phyloP scores from a whole-genome alignment of 345 rosid species.

The sweet orange (Citrus sinensis) region DNA sequence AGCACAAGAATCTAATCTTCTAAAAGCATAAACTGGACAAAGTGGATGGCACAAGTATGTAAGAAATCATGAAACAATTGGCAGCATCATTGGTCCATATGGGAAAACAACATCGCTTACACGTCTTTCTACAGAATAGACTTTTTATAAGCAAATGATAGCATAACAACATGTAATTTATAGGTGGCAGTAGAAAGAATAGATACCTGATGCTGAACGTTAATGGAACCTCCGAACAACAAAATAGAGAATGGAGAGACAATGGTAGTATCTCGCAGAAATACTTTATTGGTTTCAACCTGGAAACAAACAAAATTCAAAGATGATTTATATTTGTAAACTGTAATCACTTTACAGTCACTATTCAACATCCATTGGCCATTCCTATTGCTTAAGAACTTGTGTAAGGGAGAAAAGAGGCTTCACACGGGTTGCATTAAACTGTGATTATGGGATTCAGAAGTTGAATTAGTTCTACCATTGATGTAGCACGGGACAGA shows the following conservation, averaged over 20 bases:
- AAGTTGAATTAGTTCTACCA: neutral
- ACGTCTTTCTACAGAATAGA: neutral
- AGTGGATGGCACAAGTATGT: neutral
- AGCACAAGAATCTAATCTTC: neutral
- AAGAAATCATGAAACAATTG: neutral
- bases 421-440: neutral
- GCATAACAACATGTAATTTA: neutral
- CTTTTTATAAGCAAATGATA: neutral
- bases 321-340: neutral
- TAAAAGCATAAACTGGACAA: neutral
- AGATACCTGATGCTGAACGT: constrained; percentile 82
- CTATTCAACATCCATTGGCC: neutral
- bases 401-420: neutral
- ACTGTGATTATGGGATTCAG: neutral
- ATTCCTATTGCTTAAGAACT: neutral
- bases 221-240: constrained; percentile 84
- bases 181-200: neutral
- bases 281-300: constrained; percentile 89
- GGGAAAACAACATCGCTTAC: neutral
- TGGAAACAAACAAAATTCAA: constrained; percentile 27
- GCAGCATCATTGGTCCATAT: neutral
- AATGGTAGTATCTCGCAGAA: constrained; percentile 78
- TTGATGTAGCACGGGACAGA: neutral
- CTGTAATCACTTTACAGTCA: neutral
- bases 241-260: constrained; percentile 82